phyloP scores from a whole-genome alignment of 345 rosid genomes.

The Eucalyptus virginea region DNA sequence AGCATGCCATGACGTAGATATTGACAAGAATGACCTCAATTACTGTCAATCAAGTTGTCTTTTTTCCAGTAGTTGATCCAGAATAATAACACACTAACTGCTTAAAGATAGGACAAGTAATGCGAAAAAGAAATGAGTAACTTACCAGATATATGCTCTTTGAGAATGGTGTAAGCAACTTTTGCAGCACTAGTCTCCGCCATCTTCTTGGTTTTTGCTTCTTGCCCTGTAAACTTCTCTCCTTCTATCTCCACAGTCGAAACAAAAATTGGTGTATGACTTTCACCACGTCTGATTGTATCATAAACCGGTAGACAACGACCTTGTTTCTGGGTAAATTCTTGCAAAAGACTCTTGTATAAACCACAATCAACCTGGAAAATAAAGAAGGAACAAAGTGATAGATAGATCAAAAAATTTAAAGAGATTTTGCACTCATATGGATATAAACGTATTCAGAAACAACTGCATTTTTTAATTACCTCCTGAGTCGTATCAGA shows the following conservation, averaged over 20 bases:
- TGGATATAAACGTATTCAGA: neutral
- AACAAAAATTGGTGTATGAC: constrained; percentile 7
- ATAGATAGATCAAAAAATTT: neutral
- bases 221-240: constrained; percentile 8
- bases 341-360: constrained; percentile 35
- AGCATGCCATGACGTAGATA: neutral
- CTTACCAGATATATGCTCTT: neutral
- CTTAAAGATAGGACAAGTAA: neutral
- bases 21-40: neutral
- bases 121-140: neutral
- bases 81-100: neutral
- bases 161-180: constrained; percentile 11
- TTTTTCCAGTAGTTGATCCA: neutral
- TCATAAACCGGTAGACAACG: constrained; percentile 10
- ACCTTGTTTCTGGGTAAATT: constrained; percentile 18
- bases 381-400: neutral
- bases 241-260: constrained; percentile 24
- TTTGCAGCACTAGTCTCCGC: constrained; percentile 38
- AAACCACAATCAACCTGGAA: constrained; percentile 13
- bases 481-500: constrained; percentile 12
- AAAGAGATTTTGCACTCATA: neutral
- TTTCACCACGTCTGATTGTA: constrained; percentile 1
- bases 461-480: neutral
- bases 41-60: neutral
- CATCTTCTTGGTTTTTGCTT: constrained; percentile 21